A percentile compares a stretch with the other conserved stretches of the same genome.
Conservation (phyloP, 768 basidiomycete species). For the Tulasnella calospora region DNA sequence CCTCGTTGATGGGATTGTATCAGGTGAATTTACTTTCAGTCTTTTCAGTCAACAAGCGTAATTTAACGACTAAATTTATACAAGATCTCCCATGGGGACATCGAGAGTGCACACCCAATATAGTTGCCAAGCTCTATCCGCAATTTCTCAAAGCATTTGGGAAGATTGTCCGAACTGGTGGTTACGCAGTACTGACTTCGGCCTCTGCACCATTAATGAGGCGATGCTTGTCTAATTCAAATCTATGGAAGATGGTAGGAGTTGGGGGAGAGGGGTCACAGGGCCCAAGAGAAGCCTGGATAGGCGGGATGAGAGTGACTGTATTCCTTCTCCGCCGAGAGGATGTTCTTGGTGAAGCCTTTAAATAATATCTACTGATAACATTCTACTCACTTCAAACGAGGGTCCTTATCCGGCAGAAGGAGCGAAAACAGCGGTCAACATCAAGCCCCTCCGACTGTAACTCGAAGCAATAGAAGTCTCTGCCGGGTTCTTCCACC, state of each 20-base stretch:
- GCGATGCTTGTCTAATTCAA: not conserved
- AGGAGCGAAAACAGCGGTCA: not conserved
- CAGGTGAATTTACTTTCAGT: not conserved
- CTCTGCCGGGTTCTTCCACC: not conserved
- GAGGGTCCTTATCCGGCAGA: not conserved
- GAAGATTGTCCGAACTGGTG: not conserved
- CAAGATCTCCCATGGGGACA: conserved; percentile 22
- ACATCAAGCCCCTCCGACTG: not conserved
- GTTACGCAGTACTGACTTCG: conserved; percentile 18
- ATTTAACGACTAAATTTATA: not conserved
- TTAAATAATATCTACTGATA: not conserved
- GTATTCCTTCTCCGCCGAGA: conserved; percentile 23
- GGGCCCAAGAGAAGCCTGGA: conserved; percentile 17
- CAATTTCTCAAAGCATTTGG: conserved; percentile 17
- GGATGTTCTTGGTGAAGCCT: not conserved
- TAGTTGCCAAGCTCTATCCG: conserved; percentile 20
- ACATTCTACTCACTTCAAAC: not conserved
- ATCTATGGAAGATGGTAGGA: conserved; percentile 5
- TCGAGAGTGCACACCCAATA: conserved; percentile 15
- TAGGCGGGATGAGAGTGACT: conserved; percentile 21
- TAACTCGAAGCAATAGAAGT: too few relatives aligned
- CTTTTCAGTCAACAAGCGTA: not conserved
- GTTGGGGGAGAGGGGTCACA: conserved; percentile 11
- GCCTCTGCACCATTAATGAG: conserved; percentile 19
- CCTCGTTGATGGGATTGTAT: conserved; percentile 7